Base-by-base conservation (phyloP, 2,329 filamentous ascomycete species). In the Claviceps paspali region DNA sequence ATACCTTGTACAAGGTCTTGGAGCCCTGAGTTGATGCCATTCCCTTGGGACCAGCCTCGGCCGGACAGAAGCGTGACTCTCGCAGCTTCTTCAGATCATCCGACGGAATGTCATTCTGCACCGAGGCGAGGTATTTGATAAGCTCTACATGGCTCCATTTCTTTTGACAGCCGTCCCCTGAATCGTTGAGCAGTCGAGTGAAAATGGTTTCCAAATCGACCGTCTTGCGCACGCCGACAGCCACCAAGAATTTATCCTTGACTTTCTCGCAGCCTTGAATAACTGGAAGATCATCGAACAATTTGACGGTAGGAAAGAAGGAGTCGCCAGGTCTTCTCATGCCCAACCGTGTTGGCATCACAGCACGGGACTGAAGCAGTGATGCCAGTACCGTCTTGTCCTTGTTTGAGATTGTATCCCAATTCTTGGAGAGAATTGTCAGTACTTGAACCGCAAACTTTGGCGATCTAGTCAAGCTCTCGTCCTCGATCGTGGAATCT, bases 181-280 rank as follows among this genome's bases (percentile, higher is more conserved):
- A 65, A 12, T 70, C 68, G 36, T 71, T 77, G 46, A 95, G 70
- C 30, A 98, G 68, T 31, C 88, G 73, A 18, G 82, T 81, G 50
- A 98, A 96, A 22, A 98, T 92, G 22, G 92, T 88, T 23, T 85
- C 85, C 2, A 98, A 64, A 47, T 98, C 91, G 15, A 98, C 79
- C 0, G 91, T 98, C 62, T 96, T 96, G 41, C 91, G 40, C 19
- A 98, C 87, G 3, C 91, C 88, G 23, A 98, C 65, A 2, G 82
- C 73, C 3, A 71, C 62, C 30, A 98, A 60, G 43, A 98, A 83
- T 54, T 92, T 95, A 32, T 96, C 88, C 53, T 95, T 96, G 10
- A 95, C 73, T 23, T 77, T 74, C 29, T 79, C 76, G 30, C 87
- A 76, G 10, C 74, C 76, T 45, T 79, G 73, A 2, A 96, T 76